Evolutionary conservation across 208 protist genomes (phyloP), one percentile per base, ranked within the genome.

Genomic region (Leptomonas pyrrhocoris): DNA sequence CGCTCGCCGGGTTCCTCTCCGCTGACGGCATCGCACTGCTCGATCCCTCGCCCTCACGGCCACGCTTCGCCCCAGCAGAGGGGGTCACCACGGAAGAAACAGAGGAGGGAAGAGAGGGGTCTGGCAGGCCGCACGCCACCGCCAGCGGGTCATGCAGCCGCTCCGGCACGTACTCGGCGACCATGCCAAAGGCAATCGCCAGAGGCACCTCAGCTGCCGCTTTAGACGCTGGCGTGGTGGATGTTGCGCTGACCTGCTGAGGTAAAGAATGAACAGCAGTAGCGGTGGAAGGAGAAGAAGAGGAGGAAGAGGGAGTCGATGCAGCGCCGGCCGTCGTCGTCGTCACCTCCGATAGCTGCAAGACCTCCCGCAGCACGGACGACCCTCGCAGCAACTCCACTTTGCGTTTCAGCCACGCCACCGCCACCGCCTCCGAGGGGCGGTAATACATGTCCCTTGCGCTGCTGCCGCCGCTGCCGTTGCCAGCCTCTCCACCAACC

Each of bases 91-190:
- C 61, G 30, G 62, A 60, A 19, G 54, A 61, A 23, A 54, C 25
- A 36, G 36, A 1, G 34, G 48, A 1, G 12, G 53, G 18, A 34
- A 18, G 13, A 6, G 43, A n/a, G 21, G 63, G 62, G 50, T 72
- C 60, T 3, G 61, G 46, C 7, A 85, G 15, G 0, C 83, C 85
- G 30, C 81, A 88, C 19, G 86, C 72, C 11, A 36, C 45, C 2
- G 75, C 57, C 23, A 84, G 56, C n/a, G 48, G 79, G 0, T n/a
- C 30, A 23, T 71, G 69, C n/a, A 90, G 57, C 2, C 72, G 55
- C 15, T 81, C 72, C 7, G 84, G 80, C 19, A 90, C 62, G 68
- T 94, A 94, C 74, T 94, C 89, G 19, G 76, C 64, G 11, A 94
- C 84, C 28, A 92, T 73, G 19, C 70, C 77, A 21, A 84, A 85